phyloP scores from a whole-genome alignment of 495 filamentous ascomycete genomes.

The Zalerion maritima region DNA sequence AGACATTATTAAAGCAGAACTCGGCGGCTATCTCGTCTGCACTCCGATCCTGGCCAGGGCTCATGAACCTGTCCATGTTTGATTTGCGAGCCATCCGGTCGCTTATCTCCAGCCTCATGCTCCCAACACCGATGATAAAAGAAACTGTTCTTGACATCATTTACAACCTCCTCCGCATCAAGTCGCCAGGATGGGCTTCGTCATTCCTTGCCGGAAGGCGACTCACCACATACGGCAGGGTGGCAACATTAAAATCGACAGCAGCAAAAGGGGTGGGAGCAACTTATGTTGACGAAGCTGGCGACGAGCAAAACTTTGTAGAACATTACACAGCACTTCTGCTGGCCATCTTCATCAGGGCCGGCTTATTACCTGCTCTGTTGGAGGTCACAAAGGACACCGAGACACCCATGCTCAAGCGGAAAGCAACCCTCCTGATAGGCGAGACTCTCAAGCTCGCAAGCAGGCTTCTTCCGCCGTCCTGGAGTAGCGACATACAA shows the following conservation, averaged over 20 bases:
- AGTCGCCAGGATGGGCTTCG: constrained; percentile 89
- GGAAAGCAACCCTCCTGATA: constrained; percentile 80
- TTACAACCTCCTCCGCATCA: constrained; percentile 84
- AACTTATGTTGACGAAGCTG: constrained; percentile 45
- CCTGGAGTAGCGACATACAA: constrained; percentile 67
- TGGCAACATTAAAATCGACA: constrained; percentile 63
- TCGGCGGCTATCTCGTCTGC: constrained; percentile 76
- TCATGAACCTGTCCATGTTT: constrained; percentile 75
- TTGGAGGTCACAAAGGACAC: constrained; percentile 55
- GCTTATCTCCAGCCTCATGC: constrained; percentile 62
- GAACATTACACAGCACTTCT: constrained; percentile 89
- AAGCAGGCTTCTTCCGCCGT: constrained; percentile 64
- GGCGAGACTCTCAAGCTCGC: constrained; percentile 84
- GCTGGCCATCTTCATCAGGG: constrained; percentile 69
- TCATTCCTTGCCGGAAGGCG: constrained; percentile 86
- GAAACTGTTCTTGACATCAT: constrained; percentile 71
- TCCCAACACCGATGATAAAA: constrained; percentile 49
- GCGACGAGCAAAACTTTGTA: constrained; percentile 64
- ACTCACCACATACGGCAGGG: constrained; percentile 85
- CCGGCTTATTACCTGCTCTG: constrained; percentile 67
- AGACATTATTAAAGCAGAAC: constrained; percentile 67
- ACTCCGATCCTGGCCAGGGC: constrained; percentile 81
- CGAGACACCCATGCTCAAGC: constrained; percentile 57
- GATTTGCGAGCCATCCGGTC: constrained; percentile 71
- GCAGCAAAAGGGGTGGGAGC: constrained; percentile 25